Evolutionary conservation across 1,139 yeast species (phyloP), one percentile per base, ranked within the genome.

Genomic region (Candida sojae): DNA sequence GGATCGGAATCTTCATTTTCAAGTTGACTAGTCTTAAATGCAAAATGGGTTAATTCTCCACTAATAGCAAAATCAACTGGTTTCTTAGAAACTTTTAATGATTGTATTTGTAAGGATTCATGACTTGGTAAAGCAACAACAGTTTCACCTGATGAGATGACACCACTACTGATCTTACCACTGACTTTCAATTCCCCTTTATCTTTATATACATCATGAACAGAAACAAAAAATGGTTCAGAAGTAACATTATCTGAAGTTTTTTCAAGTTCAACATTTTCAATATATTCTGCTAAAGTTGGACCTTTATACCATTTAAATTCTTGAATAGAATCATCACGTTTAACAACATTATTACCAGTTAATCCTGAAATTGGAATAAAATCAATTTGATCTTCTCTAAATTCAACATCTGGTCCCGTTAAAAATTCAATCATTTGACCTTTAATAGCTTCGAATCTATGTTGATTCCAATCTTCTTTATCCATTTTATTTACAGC

Each of bases 401-500:
- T 55, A 60, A 82, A 91, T 0, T 93, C 92, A 31, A 88, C 82
- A 28, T 81, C 81, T 11, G 75, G 71, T 26, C 70, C 57, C 2
- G 70, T 61, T 58, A 95, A 73, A 60, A 83, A 89, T 32, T 77
- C 82, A 1, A 67, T 58, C 54, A 93, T 68, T 61, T 86, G 85
- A 4, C 64, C 66, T 52, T 73, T 68, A 49, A 93, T 89, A 42
- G 82, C 82, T 1, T 77, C 73, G 58, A 79, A 93, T 53, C 96
- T 75, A 3, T 69, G 73, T 59, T 83, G 67, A 23, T 80, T 73
- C 96, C 97, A 92, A 41, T 80, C 77, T 45, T 73, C 77, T 45
- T 83, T 78, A 63, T 95, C 99, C 80, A 95, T 79, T 65, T 95
- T 95, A 67, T 95, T 95, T 48, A 95, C 81, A 1, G 88, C 96